A percentile compares a stretch with the other conserved stretches of the same genome.
Conservation (phyloP, 2,329 filamentous ascomycete genomes). For the Mollisiaceae sp. region DNA sequence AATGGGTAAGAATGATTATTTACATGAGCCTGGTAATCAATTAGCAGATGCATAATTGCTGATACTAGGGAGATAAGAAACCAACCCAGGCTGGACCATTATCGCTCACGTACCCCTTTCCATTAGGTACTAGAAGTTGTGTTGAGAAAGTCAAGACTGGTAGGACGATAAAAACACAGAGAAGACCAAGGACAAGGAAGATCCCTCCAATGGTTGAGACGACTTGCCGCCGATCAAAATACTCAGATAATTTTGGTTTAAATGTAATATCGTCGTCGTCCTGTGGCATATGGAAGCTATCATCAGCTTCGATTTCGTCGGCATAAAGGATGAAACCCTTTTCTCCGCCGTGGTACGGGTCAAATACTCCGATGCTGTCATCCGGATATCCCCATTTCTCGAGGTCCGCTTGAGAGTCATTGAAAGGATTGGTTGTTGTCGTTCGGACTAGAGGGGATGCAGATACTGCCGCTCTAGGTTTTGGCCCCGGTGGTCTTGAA, state of each 20-base stretch:
- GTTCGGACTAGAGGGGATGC: constrained; percentile 25
- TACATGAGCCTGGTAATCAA: constrained; percentile 42
- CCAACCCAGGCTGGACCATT: constrained; percentile 45
- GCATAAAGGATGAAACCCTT: constrained; percentile 49
- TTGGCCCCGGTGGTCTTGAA: constrained; percentile 11
- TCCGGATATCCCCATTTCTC: constrained; percentile 50
- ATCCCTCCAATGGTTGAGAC: constrained; percentile 44
- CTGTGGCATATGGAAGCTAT: constrained; percentile 58
- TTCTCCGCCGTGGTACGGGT: constrained; percentile 47
- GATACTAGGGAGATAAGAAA: not conserved
- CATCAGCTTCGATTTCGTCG: constrained; percentile 57
- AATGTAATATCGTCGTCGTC: constrained; percentile 52
- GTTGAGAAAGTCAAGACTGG: constrained; percentile 53
- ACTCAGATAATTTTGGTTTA: constrained; percentile 50
- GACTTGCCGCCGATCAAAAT: constrained; percentile 50
- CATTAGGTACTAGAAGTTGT: constrained; percentile 21
- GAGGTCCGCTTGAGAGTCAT: constrained; percentile 37
- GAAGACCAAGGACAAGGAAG: constrained; percentile 53
- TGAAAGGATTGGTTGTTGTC: constrained; percentile 32
- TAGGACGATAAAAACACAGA: constrained; percentile 55
- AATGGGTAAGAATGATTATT: constrained; percentile 54
- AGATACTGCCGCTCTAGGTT: not conserved
- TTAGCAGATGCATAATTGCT: not conserved
- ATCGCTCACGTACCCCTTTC: not conserved
- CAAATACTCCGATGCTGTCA: constrained; percentile 52